Evolutionary conservation across 148 eudicot genomes (phyloP).

Genomic region (Fagopyrum homotropicum): DNA sequence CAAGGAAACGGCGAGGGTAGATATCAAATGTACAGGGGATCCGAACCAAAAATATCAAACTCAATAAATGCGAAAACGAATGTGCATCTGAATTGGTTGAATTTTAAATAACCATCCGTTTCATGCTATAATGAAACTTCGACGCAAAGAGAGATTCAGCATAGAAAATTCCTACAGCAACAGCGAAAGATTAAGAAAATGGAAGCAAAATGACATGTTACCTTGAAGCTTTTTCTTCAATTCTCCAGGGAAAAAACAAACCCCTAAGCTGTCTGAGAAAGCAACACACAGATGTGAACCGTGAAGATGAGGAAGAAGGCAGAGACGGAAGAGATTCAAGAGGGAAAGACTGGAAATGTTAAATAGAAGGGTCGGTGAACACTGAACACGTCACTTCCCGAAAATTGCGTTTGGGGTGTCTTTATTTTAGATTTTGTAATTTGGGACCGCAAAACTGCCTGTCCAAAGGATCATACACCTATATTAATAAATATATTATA

Average conservation of each 20-base stretch:
- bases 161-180: not conserved
- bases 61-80: constrained; percentile 7
- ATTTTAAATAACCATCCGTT: not conserved
- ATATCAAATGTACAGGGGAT: not conserved
- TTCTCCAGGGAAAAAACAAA: not conserved
- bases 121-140: not conserved
- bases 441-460: not conserved
- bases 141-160: constrained; percentile 6
- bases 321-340: not conserved
- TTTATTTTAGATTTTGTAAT: not conserved
- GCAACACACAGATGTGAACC: constrained; percentile 1
- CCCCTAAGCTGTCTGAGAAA: not conserved
- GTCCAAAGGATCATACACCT: too few relatives aligned
- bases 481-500: too few relatives aligned
- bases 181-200: constrained; percentile 7
- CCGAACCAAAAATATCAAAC: constrained; percentile 5
- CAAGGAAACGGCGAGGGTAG: not conserved
- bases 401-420: not conserved
- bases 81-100: constrained; percentile 2
- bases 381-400: not conserved
- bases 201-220: not conserved
- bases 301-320: constrained; percentile 7
- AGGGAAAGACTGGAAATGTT: constrained; percentile 6
- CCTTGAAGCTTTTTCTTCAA: not conserved
- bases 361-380: constrained; percentile 4